phyloP scores from a whole-genome alignment of 2,329 filamentous ascomycete species.

The Trichoderma cornu-damae region DNA sequence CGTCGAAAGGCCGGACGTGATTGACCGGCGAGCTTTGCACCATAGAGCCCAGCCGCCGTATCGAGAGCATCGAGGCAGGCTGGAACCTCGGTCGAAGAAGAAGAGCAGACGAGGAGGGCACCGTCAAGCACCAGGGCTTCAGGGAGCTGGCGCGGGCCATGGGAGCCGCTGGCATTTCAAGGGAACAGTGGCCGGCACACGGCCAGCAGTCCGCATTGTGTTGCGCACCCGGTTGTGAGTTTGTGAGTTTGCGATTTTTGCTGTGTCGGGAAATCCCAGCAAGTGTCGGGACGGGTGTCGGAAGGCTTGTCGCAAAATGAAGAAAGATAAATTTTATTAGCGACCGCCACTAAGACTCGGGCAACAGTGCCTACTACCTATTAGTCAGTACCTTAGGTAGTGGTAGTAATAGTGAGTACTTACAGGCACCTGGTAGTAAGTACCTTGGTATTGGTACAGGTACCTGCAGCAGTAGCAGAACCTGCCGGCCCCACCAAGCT shows the following conservation, averaged over 20 bases:
- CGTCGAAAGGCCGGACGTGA: neutral
- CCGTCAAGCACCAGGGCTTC: conserved; percentile 21
- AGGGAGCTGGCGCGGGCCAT: conserved; percentile 24
- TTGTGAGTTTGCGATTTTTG: neutral
- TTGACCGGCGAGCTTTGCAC: neutral
- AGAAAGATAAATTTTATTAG: conserved; percentile 16
- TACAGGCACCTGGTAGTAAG: neutral
- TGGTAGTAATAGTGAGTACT: no score
- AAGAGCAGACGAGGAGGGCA: conserved; percentile 6
- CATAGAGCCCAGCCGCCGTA: neutral
- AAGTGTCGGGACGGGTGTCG: no score
- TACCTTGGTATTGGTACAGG: no score
- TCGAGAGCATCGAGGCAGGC: neutral
- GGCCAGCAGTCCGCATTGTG: conserved; percentile 19
- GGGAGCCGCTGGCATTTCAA: conserved; percentile 23
- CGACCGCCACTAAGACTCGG: no score
- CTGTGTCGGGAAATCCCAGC: neutral
- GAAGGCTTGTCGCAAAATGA: neutral
- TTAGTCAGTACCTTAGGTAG: no score
- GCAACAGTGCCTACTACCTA: no score
- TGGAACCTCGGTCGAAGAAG: neutral
- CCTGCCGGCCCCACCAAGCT: conserved; percentile 14
- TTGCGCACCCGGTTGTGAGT: neutral
- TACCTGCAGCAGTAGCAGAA: no score
- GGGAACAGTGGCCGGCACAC: conserved; percentile 11